phyloP scores from a whole-genome alignment of 441 rosid species.

The Gossypium davidsonii region DNA sequence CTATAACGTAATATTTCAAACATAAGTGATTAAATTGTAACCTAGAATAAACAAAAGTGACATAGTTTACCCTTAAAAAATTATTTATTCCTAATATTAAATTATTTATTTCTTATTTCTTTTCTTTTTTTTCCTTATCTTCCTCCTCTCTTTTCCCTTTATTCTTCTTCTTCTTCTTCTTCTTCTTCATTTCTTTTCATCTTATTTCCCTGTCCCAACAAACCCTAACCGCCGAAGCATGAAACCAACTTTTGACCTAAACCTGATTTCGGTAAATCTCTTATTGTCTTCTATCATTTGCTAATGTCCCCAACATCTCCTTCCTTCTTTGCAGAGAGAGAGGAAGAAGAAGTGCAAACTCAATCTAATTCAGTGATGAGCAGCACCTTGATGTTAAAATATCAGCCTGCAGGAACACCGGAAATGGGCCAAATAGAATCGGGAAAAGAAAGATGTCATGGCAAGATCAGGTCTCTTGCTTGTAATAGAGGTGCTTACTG shows the following conservation, averaged over 20 bases:
- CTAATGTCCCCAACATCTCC: slow-evolving; percentile 1
- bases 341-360: slow-evolving; percentile 56
- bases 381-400: slow-evolving; percentile 44
- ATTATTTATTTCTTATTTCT: no score
- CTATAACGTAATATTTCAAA: no score
- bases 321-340: slow-evolving; percentile 42
- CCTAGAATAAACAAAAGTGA: no score
- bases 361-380: slow-evolving; percentile 36
- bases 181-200: no score
- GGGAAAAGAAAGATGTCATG: slow-evolving; percentile 90
- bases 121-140: no score
- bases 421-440: slow-evolving; percentile 41
- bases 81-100: no score
- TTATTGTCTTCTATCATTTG: not conserved
- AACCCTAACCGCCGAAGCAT: not conserved
- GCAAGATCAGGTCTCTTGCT: slow-evolving; percentile 70
- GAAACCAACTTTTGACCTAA: slow-evolving; percentile 55
- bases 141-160: no score
- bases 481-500: slow-evolving; percentile 9
- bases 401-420: slow-evolving; percentile 49
- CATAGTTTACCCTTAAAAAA: no score
- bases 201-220: no score
- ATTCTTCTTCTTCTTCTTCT: no score
- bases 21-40: no score
- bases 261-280: slow-evolving; percentile 68